Percentiles rank a stretch among this genome's conserved stretches.
Evolutionary conservation across 768 basidiomycete genomes (phyloP).

Genomic region (Saitozyma sp.): DNA sequence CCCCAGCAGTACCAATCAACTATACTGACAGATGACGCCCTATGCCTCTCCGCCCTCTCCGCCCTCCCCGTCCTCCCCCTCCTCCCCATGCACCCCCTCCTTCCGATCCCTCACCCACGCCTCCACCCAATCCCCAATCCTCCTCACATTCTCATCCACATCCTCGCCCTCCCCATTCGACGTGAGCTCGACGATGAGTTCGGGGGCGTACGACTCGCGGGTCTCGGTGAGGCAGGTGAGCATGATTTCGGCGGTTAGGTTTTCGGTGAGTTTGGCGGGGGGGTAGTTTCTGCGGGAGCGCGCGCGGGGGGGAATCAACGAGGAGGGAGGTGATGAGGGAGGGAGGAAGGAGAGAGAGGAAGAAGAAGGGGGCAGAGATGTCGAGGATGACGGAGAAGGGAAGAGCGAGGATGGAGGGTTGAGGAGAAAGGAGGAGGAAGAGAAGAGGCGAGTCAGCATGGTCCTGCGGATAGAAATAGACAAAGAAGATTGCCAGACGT

Average conservation of each 20-base stretch:
- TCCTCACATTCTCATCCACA: constrained; percentile 78
- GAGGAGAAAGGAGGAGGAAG: too few relatives aligned
- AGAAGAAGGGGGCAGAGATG: neutral
- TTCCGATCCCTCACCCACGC: constrained; percentile 60
- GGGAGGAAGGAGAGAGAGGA: neutral
- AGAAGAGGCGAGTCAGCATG: neutral
- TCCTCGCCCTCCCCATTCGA: constrained; percentile 68
- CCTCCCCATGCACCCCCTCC: constrained; percentile 30
- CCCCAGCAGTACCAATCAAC: too few relatives aligned
- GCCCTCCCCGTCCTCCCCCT: neutral
- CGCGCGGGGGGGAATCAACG: neutral
- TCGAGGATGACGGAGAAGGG: neutral
- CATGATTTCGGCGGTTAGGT: constrained; percentile 99
- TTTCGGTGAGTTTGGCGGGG: constrained; percentile 93
- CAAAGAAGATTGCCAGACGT: too few relatives aligned
- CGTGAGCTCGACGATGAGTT: constrained; percentile 80
- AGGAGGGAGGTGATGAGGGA: neutral
- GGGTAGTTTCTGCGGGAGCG: constrained; percentile 67
- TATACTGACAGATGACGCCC: neutral
- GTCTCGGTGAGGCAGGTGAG: constrained; percentile 86
- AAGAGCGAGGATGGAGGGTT: neutral
- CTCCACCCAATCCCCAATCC: constrained; percentile 84
- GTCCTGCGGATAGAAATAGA: neutral
- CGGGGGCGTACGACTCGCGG: constrained; percentile 74
- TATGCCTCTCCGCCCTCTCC: neutral